A percentile compares a stretch with the other conserved stretches of the same genome.
Evolutionary conservation across 2,329 filamentous ascomycete genomes (phyloP).

Genomic region (Fusarium sublunatum): DNA sequence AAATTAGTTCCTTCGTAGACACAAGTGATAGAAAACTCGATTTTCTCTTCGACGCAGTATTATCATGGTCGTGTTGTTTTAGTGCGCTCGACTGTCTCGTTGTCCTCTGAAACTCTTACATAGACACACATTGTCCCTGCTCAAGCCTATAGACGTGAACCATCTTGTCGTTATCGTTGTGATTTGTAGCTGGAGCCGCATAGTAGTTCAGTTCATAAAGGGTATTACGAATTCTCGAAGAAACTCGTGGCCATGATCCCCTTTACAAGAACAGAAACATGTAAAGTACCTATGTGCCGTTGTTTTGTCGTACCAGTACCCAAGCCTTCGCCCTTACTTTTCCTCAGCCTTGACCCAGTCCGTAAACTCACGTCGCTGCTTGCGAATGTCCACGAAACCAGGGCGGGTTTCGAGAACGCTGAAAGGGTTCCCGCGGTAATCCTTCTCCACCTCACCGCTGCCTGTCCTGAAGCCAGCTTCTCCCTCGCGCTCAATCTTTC

Average conservation of each 20-base stretch:
- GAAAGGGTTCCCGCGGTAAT: conserved; percentile 83
- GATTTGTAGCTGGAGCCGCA: background rate
- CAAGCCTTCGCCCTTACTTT: conserved; percentile 37
- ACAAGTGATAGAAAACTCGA: too few relatives aligned
- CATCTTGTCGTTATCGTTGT: background rate
- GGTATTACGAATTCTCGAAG: background rate
- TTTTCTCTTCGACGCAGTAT: too few relatives aligned
- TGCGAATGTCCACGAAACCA: conserved; percentile 89
- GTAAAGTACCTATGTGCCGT: background rate
- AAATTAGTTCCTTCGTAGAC: too few relatives aligned
- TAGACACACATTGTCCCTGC: background rate
- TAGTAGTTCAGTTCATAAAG: background rate
- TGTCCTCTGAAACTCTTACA: background rate
- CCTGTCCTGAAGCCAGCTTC: conserved; percentile 66
- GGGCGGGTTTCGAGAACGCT: conserved; percentile 79
- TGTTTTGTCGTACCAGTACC: conserved; percentile 1
- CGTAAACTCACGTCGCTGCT: conserved; percentile 80
- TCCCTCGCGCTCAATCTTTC: conserved; percentile 84
- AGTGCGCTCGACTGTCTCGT: too few relatives aligned
- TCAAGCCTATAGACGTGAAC: background rate
- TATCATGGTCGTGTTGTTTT: too few relatives aligned
- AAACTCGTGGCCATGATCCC: background rate
- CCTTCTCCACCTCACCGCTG: conserved; percentile 74
- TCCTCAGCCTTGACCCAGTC: conserved; percentile 70
- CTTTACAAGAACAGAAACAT: background rate